Base-by-base conservation (phyloP, 768 basidiomycete species). In the Russula virescens region DNA sequence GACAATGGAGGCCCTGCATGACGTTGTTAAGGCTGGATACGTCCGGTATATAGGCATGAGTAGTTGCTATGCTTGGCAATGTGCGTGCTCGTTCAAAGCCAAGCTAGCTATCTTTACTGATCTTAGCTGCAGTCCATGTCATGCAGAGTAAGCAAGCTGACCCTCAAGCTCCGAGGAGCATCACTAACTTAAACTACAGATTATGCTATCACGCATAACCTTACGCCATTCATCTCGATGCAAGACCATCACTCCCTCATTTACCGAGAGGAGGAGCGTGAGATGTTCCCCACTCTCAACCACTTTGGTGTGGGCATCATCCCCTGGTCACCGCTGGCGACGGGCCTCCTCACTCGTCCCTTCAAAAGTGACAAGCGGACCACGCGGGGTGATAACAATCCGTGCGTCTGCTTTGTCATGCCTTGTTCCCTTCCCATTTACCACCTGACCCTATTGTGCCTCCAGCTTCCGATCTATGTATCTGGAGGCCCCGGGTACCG, bases 221-320 rank as follows among this genome's bases (percentile, higher is more conserved):
- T 61, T 21, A 64, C 58, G 6, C 63, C 64, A 9, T 65, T 64
- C 47, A 61, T 60, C 43, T 67, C 66, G 25, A 63, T 67, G 66
- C 66, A 67, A 38, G 46, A 65, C 34, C 63, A 67, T 25, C 74
- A 78, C 61, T 71, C 66, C 28, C 73, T 75, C 10, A 60, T 74
- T 26, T 78, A 78, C 60, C 69, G 77, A 48, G 77, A 78, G 67
- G 77, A 78, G 63, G 76, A 73, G 58, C 70, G 72, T 28, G 71
- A 71, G 61, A 71, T 73, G 71, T 76, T 77, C 53, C 77, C 77
- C 0, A 63, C 63, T 9, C 61, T 69, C 6, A 60, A 71, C 6
- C 65, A 66, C 35, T 66, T 66, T 31, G 56, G 56, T 18, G 63
- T 64, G 23, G 66, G 63, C 26, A 55, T 60, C 34, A 67, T 67